These are phyloP conservation scores for Erysimum cheiranthoides DNA, from an alignment of 345 rosid species.

Conservation along the genomic window DNA sequence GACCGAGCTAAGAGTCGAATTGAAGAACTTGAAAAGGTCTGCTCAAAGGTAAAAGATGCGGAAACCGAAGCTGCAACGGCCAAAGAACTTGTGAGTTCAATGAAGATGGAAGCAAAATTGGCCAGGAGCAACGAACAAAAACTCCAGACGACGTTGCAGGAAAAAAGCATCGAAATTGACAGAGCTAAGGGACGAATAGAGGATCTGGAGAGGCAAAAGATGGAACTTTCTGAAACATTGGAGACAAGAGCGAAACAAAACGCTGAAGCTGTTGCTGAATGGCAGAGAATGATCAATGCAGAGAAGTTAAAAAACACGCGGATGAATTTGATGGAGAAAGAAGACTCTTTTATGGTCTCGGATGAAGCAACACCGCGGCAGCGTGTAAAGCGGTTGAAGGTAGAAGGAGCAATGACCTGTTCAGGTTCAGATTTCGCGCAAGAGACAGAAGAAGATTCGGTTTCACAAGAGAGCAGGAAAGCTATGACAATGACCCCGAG, in stretches of 20 bases:
- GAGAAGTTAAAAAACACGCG: slow-evolving; percentile 29
- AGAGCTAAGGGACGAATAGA: slow-evolving; percentile 36
- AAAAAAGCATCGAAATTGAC: slow-evolving; percentile 35
- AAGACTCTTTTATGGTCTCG: slow-evolving; percentile 19
- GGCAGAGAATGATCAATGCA: slow-evolving; percentile 33
- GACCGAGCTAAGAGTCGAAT: slow-evolving; percentile 37
- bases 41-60: slow-evolving; percentile 40
- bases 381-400: slow-evolving; percentile 48
- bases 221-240: slow-evolving; percentile 35
- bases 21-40: slow-evolving; percentile 47
- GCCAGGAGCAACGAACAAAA: slow-evolving; percentile 35
- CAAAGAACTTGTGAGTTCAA: slow-evolving; percentile 39
- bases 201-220: slow-evolving; percentile 43
- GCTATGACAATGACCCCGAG: slow-evolving; percentile 34
- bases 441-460: slow-evolving; percentile 36
- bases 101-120: slow-evolving; percentile 25
- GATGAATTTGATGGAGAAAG: slow-evolving; percentile 39
- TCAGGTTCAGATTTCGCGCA: slow-evolving; percentile 29
- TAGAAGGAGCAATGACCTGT: slow-evolving; percentile 36
- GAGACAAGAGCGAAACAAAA: slow-evolving; percentile 38
- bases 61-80: slow-evolving; percentile 44
- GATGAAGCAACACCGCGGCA: slow-evolving; percentile 38
- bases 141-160: slow-evolving; percentile 42
- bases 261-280: slow-evolving; percentile 24
- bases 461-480: slow-evolving; percentile 35